A percentile compares a stretch with the other conserved stretches of the same genome.
phyloP scores from a whole-genome alignment of 2,329 filamentous ascomycete species.

The Periconia sp. region DNA sequence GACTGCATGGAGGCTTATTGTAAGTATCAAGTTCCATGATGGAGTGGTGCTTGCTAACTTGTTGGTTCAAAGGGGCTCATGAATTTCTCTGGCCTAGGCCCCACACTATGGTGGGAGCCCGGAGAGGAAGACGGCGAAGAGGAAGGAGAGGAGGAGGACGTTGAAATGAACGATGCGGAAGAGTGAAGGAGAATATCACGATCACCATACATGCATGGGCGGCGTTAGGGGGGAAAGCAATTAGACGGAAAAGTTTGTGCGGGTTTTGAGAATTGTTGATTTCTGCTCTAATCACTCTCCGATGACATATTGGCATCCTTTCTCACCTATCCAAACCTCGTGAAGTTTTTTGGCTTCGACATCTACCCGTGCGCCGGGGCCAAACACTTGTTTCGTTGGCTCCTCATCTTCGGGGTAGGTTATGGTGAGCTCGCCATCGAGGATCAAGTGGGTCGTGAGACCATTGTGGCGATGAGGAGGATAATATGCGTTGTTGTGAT shows the following conservation, averaged over 20 bases:
- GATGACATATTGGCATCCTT: slow-evolving; percentile 70
- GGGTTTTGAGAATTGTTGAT: neutral
- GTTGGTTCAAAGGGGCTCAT: slow-evolving; percentile 44
- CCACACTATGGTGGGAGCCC: slow-evolving; percentile 50
- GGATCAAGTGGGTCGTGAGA: slow-evolving; percentile 70
- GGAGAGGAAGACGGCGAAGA: slow-evolving; percentile 26
- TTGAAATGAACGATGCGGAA: slow-evolving; percentile 28
- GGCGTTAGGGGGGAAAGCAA: slow-evolving; percentile 3
- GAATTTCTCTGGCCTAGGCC: slow-evolving; percentile 51
- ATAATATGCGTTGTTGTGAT: slow-evolving; percentile 65
- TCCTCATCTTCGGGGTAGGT: slow-evolving; percentile 63
- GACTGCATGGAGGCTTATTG: slow-evolving; percentile 69
- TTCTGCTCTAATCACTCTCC: slow-evolving; percentile 48
- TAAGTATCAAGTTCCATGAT: slow-evolving; percentile 20
- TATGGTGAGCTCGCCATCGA: slow-evolving; percentile 66
- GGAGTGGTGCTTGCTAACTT: slow-evolving; percentile 9
- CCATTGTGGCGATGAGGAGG: slow-evolving; percentile 65
- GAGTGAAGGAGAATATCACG: slow-evolving; percentile 10
- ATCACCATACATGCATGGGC: slow-evolving; percentile 5
- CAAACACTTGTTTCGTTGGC: slow-evolving; percentile 60
- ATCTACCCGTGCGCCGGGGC: slow-evolving; percentile 64
- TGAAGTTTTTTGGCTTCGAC: slow-evolving; percentile 66
- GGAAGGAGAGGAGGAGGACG: slow-evolving; percentile 26
- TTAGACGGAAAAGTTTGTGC: neutral
- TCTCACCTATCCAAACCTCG: slow-evolving; percentile 68